Conservation (phyloP, 768 basidiomycete species). For the Neoboletus subvelutipes region DNA sequence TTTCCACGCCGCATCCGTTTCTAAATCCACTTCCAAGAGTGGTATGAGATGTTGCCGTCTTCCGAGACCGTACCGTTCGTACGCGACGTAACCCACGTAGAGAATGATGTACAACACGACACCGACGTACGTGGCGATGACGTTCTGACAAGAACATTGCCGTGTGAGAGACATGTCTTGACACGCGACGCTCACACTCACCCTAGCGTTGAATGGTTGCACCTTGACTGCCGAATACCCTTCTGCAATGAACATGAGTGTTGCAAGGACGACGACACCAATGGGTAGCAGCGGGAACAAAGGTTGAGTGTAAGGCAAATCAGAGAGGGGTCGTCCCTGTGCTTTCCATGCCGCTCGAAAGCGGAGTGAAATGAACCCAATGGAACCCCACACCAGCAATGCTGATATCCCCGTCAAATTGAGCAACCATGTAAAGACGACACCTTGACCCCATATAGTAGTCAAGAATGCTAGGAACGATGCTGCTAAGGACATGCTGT, state of each 20-base stretch:
- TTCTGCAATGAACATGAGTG: conserved; percentile 54
- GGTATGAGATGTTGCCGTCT: conserved; percentile 41
- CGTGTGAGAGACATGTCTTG: neutral
- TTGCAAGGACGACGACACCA: conserved; percentile 47
- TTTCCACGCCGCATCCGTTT: conserved; percentile 55
- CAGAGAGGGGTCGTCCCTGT: conserved; percentile 48
- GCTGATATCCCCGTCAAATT: conserved; percentile 67
- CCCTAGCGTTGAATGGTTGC: conserved; percentile 44
- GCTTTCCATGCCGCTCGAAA: conserved; percentile 62
- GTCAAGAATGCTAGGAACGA: conserved; percentile 54
- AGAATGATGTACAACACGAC: conserved; percentile 46
- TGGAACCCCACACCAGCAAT: conserved; percentile 65
- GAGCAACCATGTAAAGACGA: conserved; percentile 59
- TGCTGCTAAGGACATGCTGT: conserved; percentile 47
- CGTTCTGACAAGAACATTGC: conserved; percentile 36
- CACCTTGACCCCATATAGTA: conserved; percentile 55
- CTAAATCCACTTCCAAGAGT: conserved; percentile 45
- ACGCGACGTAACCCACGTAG: conserved; percentile 44
- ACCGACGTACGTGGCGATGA: conserved; percentile 56
- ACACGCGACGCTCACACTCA: conserved; percentile 17
- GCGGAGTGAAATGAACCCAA: conserved; percentile 53
- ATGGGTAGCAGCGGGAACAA: conserved; percentile 53
- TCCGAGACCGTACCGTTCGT: conserved; percentile 36
- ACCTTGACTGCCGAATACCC: conserved; percentile 50
- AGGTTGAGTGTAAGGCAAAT: conserved; percentile 60